Conservation (phyloP, 1,284 basidiomycete genomes). For the Ganoderma lingzhi region DNA sequence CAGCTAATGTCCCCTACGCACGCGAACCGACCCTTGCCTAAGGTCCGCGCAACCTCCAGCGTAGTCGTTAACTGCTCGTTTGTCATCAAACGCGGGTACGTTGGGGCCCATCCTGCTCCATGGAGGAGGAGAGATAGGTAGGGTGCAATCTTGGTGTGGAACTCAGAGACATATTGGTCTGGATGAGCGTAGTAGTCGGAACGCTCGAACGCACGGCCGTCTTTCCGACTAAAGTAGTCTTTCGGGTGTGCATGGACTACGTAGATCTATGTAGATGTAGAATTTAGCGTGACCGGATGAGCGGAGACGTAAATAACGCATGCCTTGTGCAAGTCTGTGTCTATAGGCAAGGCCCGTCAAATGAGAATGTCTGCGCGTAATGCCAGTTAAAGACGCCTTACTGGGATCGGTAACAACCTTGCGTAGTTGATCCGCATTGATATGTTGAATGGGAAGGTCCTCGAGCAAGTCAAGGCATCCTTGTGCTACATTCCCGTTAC, state of each 20-base stretch:
- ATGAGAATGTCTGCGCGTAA: conserved; percentile 9
- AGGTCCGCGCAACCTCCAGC: conserved; percentile 54
- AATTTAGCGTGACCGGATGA: neutral
- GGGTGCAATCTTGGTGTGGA: conserved; percentile 81
- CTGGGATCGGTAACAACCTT: conserved; percentile 59
- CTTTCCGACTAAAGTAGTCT: conserved; percentile 71
- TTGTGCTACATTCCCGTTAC: conserved; percentile 81
- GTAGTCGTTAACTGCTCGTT: conserved; percentile 67
- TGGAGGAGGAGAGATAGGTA: conserved; percentile 87
- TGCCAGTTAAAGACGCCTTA: conserved; percentile 40
- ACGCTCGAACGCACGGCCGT: conserved; percentile 68
- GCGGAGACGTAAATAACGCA: neutral
- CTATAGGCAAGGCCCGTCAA: conserved; percentile 41
- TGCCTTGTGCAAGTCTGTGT: conserved; percentile 62
- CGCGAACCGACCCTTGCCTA: conserved; percentile 65
- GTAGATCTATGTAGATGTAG: conserved; percentile 66
- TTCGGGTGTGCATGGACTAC: conserved; percentile 76
- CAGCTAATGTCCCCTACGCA: conserved; percentile 89
- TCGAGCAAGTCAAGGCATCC: conserved; percentile 78
- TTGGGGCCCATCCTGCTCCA: conserved; percentile 83
- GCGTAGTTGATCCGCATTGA: conserved; percentile 66
- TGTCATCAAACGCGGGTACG: conserved; percentile 82
- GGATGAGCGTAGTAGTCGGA: conserved; percentile 79
- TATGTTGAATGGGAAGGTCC: conserved; percentile 72
- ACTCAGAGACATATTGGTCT: conserved; percentile 69